Conservation (phyloP, 169 alveolate species). For the Perkinsus marinus region DNA sequence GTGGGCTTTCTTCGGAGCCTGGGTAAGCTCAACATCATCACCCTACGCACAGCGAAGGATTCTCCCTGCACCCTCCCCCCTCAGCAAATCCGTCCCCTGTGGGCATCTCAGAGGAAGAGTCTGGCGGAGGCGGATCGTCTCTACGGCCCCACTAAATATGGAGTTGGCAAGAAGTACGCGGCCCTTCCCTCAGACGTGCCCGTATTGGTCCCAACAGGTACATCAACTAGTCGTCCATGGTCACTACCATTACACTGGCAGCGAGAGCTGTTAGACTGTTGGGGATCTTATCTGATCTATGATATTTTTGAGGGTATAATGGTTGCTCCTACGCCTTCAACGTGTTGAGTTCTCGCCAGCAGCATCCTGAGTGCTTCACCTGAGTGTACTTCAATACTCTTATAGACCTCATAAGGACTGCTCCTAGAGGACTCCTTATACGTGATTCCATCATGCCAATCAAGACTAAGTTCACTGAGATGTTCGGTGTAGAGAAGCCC, state of each 20-base stretch:
- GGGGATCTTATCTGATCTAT: too few relatives aligned
- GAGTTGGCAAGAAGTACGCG: neutral
- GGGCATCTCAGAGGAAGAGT: neutral
- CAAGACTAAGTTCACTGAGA: neutral
- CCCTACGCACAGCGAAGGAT: neutral
- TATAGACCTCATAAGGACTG: too few relatives aligned
- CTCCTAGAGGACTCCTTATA: neutral
- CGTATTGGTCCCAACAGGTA: neutral
- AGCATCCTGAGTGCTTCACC: neutral
- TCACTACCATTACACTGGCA: neutral
- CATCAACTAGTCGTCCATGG: neutral
- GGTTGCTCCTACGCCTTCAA: neutral
- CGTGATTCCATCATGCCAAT: neutral
- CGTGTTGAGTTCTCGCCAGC: neutral
- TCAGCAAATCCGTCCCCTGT: neutral
- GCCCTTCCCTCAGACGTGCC: neutral
- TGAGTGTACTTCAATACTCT: neutral
- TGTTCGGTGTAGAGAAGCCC: slow-evolving; percentile 5
- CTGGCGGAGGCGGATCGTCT: neutral
- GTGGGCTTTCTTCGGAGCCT: neutral
- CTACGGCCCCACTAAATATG: neutral
- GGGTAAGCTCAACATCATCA: neutral
- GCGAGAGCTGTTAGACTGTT: neutral
- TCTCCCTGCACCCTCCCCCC: neutral
- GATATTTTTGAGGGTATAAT: neutral